These are phyloP conservation scores for Colletotrichum horii DNA, from an alignment of 2,329 filamentous ascomycete species.

Conservation along the genomic window DNA sequence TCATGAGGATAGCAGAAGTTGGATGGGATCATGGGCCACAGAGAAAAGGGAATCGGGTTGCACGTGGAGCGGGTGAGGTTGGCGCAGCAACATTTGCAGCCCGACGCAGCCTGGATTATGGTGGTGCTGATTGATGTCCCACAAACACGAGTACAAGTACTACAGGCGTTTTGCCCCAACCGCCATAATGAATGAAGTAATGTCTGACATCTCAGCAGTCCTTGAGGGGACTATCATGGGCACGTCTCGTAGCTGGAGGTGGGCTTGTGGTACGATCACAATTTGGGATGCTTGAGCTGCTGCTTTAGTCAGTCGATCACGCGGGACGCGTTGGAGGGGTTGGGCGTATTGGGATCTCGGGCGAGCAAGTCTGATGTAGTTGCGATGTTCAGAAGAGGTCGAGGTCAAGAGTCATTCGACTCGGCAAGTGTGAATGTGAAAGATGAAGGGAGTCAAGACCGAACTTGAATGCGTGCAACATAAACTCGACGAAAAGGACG, in stretches of 20 bases:
- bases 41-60: accelerated
- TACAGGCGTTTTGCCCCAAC: accelerated
- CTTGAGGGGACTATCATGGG: background rate
- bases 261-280: accelerated
- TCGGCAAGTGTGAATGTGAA: too few relatives aligned
- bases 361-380: too few relatives aligned
- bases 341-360: too few relatives aligned
- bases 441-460: too few relatives aligned
- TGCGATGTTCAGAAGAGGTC: too few relatives aligned
- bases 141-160: background rate
- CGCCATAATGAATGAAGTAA: background rate
- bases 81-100: background rate
- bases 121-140: accelerated
- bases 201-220: accelerated
- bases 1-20: accelerated
- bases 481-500: too few relatives aligned
- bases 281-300: accelerated
- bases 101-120: background rate
- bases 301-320: background rate
- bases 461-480: too few relatives aligned
- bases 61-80: accelerated
- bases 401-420: too few relatives aligned
- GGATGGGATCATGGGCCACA: background rate
- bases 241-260: background rate
- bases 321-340: accelerated